A percentile compares a stretch with the other conserved stretches of the same genome.
Evolutionary conservation across 345 rosid species (phyloP).

Genomic region (Populus euphratica): DNA sequence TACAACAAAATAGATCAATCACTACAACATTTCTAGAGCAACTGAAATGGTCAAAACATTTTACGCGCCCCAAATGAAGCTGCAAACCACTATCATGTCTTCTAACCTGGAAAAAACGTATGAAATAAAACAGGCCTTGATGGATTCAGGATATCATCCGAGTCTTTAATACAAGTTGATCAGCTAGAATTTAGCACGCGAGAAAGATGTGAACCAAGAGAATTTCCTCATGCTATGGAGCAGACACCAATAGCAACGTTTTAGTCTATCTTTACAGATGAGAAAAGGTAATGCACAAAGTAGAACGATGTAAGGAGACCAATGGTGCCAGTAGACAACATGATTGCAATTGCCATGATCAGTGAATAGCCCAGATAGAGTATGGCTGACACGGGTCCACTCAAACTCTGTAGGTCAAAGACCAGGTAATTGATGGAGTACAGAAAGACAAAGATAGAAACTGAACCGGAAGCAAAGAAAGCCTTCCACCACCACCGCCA

Average conservation of each 20-base stretch:
- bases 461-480: conserved; percentile 80
- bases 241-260: background rate
- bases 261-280: conserved; percentile 78
- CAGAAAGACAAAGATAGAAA: conserved; percentile 66
- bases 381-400: conserved; percentile 71
- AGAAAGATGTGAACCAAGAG: conserved; percentile 10
- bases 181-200: conserved; percentile 11
- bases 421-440: conserved; percentile 79
- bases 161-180: conserved; percentile 13
- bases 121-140: conserved; percentile 11
- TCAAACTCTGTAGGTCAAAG: conserved; percentile 70
- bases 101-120: conserved; percentile 17
- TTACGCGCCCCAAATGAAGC: conserved; percentile 12
- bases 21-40: conserved; percentile 20
- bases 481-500: conserved; percentile 98
- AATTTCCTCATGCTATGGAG: conserved; percentile 13
- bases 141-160: conserved; percentile 1
- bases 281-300: conserved; percentile 80
- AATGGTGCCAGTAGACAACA: conserved; percentile 75
- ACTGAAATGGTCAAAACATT: background rate
- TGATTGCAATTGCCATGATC: conserved; percentile 71
- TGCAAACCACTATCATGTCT: conserved; percentile 14
- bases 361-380: conserved; percentile 75
- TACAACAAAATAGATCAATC: conserved; percentile 18
- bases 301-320: conserved; percentile 75